Evolutionary conservation across 352 stramenopile species (phyloP).

Genomic region (Phytophthora sansomeana): DNA sequence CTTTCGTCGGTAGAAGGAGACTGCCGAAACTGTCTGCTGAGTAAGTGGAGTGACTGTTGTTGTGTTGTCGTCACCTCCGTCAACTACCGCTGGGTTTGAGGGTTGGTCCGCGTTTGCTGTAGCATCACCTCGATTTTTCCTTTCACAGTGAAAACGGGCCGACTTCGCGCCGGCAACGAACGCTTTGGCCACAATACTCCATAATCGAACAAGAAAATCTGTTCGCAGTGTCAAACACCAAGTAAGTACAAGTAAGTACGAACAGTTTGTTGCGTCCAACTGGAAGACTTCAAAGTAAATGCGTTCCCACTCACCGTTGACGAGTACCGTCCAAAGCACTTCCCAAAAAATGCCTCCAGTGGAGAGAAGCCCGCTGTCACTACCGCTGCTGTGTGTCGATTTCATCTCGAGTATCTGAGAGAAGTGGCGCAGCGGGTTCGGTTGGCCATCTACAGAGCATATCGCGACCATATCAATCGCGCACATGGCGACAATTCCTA

Average conservation of each 20-base stretch:
- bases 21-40: conserved; percentile 41
- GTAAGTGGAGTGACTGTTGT: conserved; percentile 20
- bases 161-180: conserved; percentile 58
- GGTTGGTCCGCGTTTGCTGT: conserved; percentile 8
- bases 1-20: conserved; percentile 78
- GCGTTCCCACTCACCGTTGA: conserved; percentile 62
- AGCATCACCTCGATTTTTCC: conserved; percentile 18
- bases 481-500: conserved; percentile 65
- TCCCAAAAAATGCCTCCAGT: conserved; percentile 57
- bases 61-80: conserved; percentile 12
- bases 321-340: conserved; percentile 76
- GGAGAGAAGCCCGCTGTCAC: conserved; percentile 13
- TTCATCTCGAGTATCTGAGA: conserved; percentile 43
- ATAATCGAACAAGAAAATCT: conserved; percentile 82
- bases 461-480: conserved; percentile 67
- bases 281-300: not conserved
- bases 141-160: conserved; percentile 43
- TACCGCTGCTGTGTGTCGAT: conserved; percentile 30
- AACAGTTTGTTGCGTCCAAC: not conserved
- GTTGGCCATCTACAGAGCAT: conserved; percentile 64
- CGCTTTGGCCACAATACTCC: conserved; percentile 67
- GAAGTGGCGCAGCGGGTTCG: conserved; percentile 68
- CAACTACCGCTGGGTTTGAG: conserved; percentile 2
- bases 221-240: not conserved
- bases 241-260: conserved; percentile 2